Base-by-base conservation (phyloP, 2,329 filamentous ascomycete genomes). In the Capronia coronata region DNA sequence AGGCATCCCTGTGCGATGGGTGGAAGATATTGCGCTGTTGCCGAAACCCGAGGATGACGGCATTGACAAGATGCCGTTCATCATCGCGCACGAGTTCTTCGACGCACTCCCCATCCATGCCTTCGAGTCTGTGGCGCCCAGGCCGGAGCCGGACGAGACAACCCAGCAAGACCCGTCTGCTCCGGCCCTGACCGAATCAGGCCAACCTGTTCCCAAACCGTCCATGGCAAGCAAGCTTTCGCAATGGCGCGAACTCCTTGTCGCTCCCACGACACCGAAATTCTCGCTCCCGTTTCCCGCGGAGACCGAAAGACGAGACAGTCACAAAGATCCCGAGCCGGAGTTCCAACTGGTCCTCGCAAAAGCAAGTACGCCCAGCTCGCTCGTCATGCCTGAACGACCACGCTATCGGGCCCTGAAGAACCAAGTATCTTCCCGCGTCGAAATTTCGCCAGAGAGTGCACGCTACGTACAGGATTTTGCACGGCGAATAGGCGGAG, bases 81-180 rank as follows among this genome's bases (percentile, higher is more conserved):
- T 98, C 53, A 80, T 97, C 42, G 93, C 93, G 3, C 93, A 98
- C 66, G 93, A 98, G 66, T 97, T 98, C 75, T 98, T 98, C 71
- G 93, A 98, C 61, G 93, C 93, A 2, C 82, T 98, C 0, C 93
- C 93, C 27, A 96, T 98, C 60, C 90, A 98, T 67, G 83, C 87
- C 53, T 98, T 98, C 66, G 85, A 97, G 67, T 84, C 87, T 11
- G 76, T 91, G 43, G 66, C 76, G 38, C 71, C 71, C 56, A 66
- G 71, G 11, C 65, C 71, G 30, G 63, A 75, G 49, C 13, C 48
- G 16, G 51, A 47, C 8, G 37, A 29, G 5, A 44, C 41, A 16
- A 75, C 43, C 70, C 68, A 61, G 72, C 70, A 8, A 68, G 10
- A 5, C 5, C 25, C 5, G 25, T 10, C 5, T 27, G 25, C 10